phyloP scores from a whole-genome alignment of 805 yeast species.

The Scheffersomyces amazonensis region DNA sequence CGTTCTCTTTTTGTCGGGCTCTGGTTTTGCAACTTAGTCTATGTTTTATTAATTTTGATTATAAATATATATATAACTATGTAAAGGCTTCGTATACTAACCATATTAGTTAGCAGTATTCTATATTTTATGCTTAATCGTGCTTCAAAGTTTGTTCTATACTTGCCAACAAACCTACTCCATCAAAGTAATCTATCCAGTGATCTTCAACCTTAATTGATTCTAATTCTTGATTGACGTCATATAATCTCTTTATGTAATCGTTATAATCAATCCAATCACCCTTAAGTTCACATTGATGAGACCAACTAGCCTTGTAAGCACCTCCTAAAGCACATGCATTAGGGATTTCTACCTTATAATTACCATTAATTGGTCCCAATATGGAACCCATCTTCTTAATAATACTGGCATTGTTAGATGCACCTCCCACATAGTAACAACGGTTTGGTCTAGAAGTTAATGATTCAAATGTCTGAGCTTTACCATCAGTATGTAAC shows the following conservation, averaged over 20 bases:
- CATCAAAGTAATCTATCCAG: constrained; percentile 51
- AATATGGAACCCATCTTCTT: constrained; percentile 66
- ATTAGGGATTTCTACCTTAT: constrained; percentile 71
- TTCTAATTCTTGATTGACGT: constrained; percentile 49
- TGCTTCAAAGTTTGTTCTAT: constrained; percentile 30
- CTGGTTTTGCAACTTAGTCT: too few species aligned
- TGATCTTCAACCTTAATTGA: constrained; percentile 33
- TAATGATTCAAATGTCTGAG: constrained; percentile 42
- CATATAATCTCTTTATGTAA: constrained; percentile 35
- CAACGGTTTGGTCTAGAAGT: constrained; percentile 62
- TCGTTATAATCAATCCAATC: constrained; percentile 44
- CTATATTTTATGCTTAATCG: not conserved
- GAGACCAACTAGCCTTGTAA: constrained; percentile 77
- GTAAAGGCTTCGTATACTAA: too few species aligned
- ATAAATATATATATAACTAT: too few species aligned
- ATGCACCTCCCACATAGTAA: constrained; percentile 86
- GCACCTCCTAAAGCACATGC: constrained; percentile 95
- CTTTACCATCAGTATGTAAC: constrained; percentile 47
- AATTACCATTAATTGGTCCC: constrained; percentile 66
- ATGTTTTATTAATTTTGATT: too few species aligned
- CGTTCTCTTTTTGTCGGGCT: too few species aligned
- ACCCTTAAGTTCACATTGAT: constrained; percentile 25
- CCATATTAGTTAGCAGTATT: too few species aligned
- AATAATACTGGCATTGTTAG: constrained; percentile 68
- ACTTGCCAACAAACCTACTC: constrained; percentile 48